Evolutionary conservation across 345 rosid genomes (phyloP).

Genomic region (Bruguiera parviflora): DNA sequence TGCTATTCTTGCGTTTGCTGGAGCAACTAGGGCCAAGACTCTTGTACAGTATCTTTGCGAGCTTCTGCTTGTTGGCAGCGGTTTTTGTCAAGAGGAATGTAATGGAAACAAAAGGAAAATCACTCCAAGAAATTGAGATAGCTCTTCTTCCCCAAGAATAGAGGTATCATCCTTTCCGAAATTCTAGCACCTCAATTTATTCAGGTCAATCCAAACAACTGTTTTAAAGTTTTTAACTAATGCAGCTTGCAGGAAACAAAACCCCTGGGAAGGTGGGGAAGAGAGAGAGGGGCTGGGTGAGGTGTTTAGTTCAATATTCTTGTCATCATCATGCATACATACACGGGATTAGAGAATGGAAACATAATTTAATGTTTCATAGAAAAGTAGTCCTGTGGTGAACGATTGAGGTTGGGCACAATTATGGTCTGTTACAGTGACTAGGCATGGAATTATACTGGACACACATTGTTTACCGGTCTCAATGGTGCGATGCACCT

Average conservation of each 20-base stretch:
- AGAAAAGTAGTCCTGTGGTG: too few species aligned
- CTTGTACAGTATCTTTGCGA: constrained; percentile 69
- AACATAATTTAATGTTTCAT: too few species aligned
- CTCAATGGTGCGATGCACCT: too few species aligned
- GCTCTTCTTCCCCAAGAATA: constrained; percentile 70
- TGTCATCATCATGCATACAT: too few species aligned
- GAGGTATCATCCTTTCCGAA: neutral
- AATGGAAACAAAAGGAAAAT: constrained; percentile 91
- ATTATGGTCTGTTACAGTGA: too few species aligned
- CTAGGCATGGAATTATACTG: too few species aligned
- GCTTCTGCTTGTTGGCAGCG: constrained; percentile 80
- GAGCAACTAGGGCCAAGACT: constrained; percentile 75
- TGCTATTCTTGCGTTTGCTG: constrained; percentile 80
- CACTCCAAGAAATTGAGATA: constrained; percentile 97
- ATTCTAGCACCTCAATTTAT: neutral
- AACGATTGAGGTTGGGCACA: too few species aligned
- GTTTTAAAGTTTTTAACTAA: neutral
- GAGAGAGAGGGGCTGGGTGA: too few species aligned
- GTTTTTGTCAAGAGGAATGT: constrained; percentile 77
- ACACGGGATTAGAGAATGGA: too few species aligned
- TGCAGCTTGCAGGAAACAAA: neutral
- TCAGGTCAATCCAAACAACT: neutral
- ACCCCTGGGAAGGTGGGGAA: too few species aligned
- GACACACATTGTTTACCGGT: too few species aligned
- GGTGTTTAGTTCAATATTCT: too few species aligned